Evolutionary conservation across 441 rosid species (phyloP).

Genomic region (Biscutella auriculata): DNA sequence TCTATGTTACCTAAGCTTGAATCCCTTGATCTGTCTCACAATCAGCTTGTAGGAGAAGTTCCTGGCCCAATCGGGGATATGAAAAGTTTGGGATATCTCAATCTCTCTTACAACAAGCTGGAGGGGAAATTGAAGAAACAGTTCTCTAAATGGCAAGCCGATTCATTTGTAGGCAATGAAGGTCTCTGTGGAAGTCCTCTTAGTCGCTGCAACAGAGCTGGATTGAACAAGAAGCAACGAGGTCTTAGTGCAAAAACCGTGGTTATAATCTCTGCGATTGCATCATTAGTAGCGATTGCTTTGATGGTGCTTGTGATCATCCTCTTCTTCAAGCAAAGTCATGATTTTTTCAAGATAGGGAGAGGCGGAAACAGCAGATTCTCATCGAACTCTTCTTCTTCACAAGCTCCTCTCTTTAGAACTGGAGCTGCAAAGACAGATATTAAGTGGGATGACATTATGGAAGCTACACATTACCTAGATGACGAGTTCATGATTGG

Average conservation of each 20-base stretch:
- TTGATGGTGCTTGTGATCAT: conserved; percentile 34
- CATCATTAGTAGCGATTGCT: conserved; percentile 44
- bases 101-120: conserved; percentile 68
- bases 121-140: conserved; percentile 49
- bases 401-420: conserved; percentile 49
- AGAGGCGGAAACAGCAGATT: conserved; percentile 28
- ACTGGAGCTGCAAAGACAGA: conserved; percentile 44
- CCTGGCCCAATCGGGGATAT: conserved; percentile 56
- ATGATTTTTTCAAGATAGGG: conserved; percentile 25
- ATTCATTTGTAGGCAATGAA: conserved; percentile 48
- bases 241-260: conserved; percentile 31
- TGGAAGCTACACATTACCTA: conserved; percentile 66
- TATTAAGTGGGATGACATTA: conserved; percentile 65
- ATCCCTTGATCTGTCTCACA: conserved; percentile 58
- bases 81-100: conserved; percentile 62
- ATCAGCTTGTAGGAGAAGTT: conserved; percentile 53
- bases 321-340: conserved; percentile 32
- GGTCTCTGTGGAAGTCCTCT: conserved; percentile 75
- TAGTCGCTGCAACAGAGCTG: conserved; percentile 24
- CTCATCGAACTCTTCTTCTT: conserved; percentile 45
- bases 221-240: conserved; percentile 19
- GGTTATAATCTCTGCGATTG: conserved; percentile 42
- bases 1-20: conserved; percentile 59
- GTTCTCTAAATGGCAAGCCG: conserved; percentile 57
- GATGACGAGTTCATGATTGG: conserved; percentile 57